A percentile compares a stretch with the other conserved stretches of the same genome.
Evolutionary conservation across 805 yeast species (phyloP).

Genomic region (Starmerella vitae): DNA sequence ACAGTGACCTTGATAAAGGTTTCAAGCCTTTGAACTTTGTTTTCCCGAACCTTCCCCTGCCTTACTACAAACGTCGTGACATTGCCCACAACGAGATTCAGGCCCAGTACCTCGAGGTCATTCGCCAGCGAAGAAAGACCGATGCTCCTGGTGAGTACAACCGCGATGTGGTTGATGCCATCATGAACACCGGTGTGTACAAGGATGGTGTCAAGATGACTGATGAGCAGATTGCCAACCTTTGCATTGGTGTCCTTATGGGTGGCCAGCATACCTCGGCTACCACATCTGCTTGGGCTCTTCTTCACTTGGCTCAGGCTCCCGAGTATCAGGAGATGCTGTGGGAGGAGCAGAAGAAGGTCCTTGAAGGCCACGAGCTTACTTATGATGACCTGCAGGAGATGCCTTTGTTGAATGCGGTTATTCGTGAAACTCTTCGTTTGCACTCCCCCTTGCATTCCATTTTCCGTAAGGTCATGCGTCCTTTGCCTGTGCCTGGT

Average conservation of each 20-base stretch:
- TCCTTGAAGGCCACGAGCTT: constrained; percentile 38
- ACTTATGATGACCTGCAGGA: constrained; percentile 72
- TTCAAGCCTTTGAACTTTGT: constrained; percentile 93
- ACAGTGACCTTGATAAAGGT: constrained; percentile 88
- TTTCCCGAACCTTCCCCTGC: constrained; percentile 85
- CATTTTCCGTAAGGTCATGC: constrained; percentile 78
- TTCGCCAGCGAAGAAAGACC: constrained; percentile 49
- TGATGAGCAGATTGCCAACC: constrained; percentile 85
- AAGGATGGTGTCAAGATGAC: constrained; percentile 92
- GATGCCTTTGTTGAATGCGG: constrained; percentile 68
- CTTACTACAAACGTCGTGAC: constrained; percentile 74
- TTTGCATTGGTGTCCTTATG: constrained; percentile 91
- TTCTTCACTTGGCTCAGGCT: constrained; percentile 77
- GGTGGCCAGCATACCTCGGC: constrained; percentile 99
- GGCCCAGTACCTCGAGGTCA: constrained; percentile 64
- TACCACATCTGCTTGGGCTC: constrained; percentile 88
- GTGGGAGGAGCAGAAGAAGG: constrained; percentile 55
- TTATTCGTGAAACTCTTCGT: constrained; percentile 86
- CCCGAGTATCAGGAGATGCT: constrained; percentile 77
- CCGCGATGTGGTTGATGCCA: constrained; percentile 79
- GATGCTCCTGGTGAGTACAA: constrained; percentile 54
- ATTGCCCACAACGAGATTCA: constrained; percentile 74
- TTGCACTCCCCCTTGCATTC: constrained; percentile 95
- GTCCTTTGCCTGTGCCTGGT: constrained; percentile 65
- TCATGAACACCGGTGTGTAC: constrained; percentile 70